Percentiles rank a stretch among this genome's conserved stretches.
phyloP scores from a whole-genome alignment of 768 basidiomycete species.

The Saitozyma sp. region DNA sequence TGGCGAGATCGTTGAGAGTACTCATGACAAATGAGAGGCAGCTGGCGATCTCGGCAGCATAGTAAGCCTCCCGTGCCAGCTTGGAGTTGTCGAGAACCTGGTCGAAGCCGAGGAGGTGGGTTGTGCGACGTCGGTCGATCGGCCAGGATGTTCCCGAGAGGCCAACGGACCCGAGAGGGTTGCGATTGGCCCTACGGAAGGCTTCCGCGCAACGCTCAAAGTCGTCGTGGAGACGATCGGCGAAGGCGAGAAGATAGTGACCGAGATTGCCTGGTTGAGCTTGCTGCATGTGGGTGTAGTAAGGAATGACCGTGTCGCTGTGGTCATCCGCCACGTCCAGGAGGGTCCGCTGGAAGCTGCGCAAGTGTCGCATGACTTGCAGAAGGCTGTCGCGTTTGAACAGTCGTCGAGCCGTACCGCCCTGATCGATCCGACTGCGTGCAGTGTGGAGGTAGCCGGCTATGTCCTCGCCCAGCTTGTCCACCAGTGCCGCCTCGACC shows the following conservation, averaged over 20 bases:
- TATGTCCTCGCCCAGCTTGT: conserved; percentile 10
- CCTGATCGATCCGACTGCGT: conserved; percentile 16
- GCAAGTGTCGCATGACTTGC: conserved; percentile 7
- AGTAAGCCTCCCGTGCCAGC: conserved; percentile 11
- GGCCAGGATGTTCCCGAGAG: conserved; percentile 15
- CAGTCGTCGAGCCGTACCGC: conserved; percentile 10
- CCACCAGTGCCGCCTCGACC: conserved; percentile 6
- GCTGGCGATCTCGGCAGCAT: conserved; percentile 14
- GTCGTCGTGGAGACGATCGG: conserved; percentile 1
- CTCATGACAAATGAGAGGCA: conserved; percentile 13
- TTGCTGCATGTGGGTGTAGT: no score
- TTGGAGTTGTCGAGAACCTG: conserved; percentile 6
- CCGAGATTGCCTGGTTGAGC: no score
- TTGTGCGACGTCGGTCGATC: conserved; percentile 8
- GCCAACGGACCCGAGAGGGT: conserved; percentile 13
- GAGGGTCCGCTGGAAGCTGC: not conserved
- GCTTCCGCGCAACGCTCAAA: conserved; percentile 8
- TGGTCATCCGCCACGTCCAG: no score
- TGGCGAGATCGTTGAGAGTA: conserved; percentile 14
- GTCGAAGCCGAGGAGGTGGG: conserved; percentile 13
- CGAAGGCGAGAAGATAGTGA: no score
- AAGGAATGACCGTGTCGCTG: no score
- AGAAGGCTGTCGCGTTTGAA: conserved; percentile 11
- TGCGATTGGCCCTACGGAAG: conserved; percentile 5
- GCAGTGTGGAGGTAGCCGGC: conserved; percentile 15